These are phyloP conservation scores for Xylariales sp. DNA, from an alignment of 2,329 filamentous ascomycete genomes.

Conservation along the genomic window DNA sequence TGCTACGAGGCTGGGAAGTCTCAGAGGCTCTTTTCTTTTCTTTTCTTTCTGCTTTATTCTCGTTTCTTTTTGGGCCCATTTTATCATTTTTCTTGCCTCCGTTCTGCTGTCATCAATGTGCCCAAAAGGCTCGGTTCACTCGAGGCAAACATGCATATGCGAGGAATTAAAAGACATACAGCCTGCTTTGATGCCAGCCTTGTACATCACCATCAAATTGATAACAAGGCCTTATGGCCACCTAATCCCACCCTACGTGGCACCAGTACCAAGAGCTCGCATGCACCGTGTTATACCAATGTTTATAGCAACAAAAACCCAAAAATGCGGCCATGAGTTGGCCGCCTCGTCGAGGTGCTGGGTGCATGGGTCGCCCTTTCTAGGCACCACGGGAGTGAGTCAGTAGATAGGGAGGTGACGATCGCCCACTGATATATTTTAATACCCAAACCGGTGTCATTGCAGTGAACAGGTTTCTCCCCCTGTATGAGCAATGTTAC, in stretches of 20 bases:
- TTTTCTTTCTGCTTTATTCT: no score
- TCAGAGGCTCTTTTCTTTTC: no score
- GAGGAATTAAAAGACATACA: not conserved
- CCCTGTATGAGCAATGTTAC: not conserved
- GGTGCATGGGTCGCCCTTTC: no score
- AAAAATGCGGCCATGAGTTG: no score
- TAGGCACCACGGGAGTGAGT: no score
- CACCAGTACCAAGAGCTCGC: not conserved
- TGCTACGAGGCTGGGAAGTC: not conserved
- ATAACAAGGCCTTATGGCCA: not conserved
- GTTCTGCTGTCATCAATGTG: not conserved
- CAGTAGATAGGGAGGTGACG: no score
- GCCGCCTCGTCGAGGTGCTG: no score
- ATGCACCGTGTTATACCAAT: not conserved
- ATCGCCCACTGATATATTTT: no score
- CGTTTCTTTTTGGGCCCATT: no score
- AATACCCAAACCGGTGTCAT: no score
- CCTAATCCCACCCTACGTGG: not conserved
- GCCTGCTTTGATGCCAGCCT: not conserved
- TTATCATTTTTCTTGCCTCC: no score
- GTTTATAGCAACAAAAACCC: not conserved
- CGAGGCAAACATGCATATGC: slow-evolving; percentile 1
- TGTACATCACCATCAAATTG: not conserved
- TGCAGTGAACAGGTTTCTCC: no score
- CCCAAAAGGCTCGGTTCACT: not conserved